Percentiles rank a stretch among this genome's conserved stretches.
Evolutionary conservation across 768 basidiomycete species (phyloP).

Genomic region (Russula brevipes): DNA sequence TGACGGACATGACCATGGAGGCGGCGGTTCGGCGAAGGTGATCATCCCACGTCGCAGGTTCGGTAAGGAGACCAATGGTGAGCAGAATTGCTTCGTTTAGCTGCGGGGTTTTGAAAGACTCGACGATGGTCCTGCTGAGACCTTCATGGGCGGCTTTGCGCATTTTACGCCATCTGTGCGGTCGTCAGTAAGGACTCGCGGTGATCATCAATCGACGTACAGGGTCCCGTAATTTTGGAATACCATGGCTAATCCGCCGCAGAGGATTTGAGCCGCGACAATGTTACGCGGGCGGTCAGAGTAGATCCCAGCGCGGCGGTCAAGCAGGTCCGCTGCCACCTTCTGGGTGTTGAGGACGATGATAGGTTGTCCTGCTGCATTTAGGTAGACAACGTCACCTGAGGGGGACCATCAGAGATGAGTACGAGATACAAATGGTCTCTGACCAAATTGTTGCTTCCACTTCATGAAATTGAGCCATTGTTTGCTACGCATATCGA

Average conservation of each 20-base stretch:
- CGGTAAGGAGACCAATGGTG: constrained; percentile 8
- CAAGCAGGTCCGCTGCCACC: constrained; percentile 27
- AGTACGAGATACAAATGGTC: neutral
- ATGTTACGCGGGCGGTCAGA: constrained; percentile 23
- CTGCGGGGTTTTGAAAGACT: constrained; percentile 13
- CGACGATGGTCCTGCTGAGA: constrained; percentile 7
- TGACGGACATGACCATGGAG: constrained; percentile 20
- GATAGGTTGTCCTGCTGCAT: constrained; percentile 23
- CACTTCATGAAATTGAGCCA: constrained; percentile 23
- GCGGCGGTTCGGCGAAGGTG: constrained; percentile 22
- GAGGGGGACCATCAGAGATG: neutral
- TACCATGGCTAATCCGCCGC: constrained; percentile 19
- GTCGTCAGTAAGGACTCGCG: neutral
- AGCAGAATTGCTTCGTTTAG: constrained; percentile 18
- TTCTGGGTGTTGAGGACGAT: constrained; percentile 28
- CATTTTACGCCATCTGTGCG: constrained; percentile 23
- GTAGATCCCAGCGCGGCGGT: constrained; percentile 23
- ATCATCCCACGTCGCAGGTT: constrained; percentile 12
- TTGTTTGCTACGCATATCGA: constrained; percentile 17
- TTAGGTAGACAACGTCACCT: constrained; percentile 25
- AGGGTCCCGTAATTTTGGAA: constrained; percentile 19
- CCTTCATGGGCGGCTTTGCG: constrained; percentile 20
- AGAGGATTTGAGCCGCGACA: constrained; percentile 19
- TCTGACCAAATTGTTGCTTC: constrained; percentile 18
- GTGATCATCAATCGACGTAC: neutral